phyloP scores from a whole-genome alignment of 306 rosid genomes.

The Amphicarpaea edgeworthii region DNA sequence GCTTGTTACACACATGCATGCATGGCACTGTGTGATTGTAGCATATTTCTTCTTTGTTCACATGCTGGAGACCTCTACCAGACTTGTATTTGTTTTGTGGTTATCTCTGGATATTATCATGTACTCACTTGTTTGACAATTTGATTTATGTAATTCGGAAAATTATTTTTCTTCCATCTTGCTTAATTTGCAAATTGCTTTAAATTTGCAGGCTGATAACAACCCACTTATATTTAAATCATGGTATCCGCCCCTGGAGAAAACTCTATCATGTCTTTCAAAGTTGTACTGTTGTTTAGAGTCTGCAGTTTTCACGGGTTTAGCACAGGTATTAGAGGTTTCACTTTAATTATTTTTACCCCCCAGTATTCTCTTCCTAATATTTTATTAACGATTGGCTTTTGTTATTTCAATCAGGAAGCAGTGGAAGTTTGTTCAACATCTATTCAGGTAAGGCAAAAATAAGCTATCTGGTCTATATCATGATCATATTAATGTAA shows the following conservation, averaged over 20 bases:
- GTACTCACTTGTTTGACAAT: slow-evolving; percentile 10
- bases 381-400: slow-evolving; percentile 27
- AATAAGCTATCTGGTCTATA: slow-evolving; percentile 21
- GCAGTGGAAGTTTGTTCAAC: slow-evolving; percentile 93
- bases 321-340: slow-evolving; percentile 85
- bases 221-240: slow-evolving; percentile 73
- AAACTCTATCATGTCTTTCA: slow-evolving; percentile 92
- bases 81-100: slow-evolving; percentile 23
- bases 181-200: slow-evolving; percentile 30
- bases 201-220: slow-evolving; percentile 72
- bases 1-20: slow-evolving; percentile 33
- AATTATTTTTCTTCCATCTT: slow-evolving; percentile 2
- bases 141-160: slow-evolving; percentile 10
- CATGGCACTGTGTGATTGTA: neutral
- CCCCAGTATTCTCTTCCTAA: slow-evolving; percentile 13
- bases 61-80: slow-evolving; percentile 17
- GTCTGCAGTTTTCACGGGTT: slow-evolving; percentile 90
- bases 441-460: slow-evolving; percentile 75
- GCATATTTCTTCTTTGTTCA: slow-evolving; percentile 27
- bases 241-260: slow-evolving; percentile 97
- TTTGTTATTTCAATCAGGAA: slow-evolving; percentile 70
- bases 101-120: slow-evolving; percentile 32
- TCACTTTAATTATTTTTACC: too few relatives aligned
- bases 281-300: slow-evolving; percentile 94
- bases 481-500: slow-evolving; percentile 34